Conservation (phyloP, 352 stramenopile genomes). For the Discostella stelligera region DNA sequence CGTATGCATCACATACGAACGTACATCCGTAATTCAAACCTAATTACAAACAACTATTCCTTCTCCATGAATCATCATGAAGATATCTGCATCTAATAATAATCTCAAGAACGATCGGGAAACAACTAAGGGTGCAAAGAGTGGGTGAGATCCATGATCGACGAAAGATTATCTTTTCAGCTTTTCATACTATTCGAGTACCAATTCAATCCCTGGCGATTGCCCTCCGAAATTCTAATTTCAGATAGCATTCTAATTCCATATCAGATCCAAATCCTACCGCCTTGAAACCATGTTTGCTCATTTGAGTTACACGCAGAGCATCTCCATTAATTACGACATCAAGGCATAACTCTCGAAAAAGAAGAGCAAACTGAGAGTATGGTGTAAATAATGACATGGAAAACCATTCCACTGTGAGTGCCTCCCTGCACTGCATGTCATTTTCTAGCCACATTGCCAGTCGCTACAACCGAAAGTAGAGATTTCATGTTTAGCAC, state of each 20-base stretch:
- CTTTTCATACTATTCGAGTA: too few relatives aligned
- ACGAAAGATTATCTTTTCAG: too few relatives aligned
- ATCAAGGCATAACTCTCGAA: constrained; percentile 57
- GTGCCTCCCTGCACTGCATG: constrained; percentile 34
- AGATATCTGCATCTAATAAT: too few relatives aligned
- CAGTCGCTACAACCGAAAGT: constrained; percentile 14
- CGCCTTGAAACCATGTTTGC: constrained; percentile 47
- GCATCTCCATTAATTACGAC: constrained; percentile 57
- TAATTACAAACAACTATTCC: too few relatives aligned
- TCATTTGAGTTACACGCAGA: constrained; percentile 57
- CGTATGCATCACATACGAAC: too few relatives aligned
- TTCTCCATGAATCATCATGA: too few relatives aligned
- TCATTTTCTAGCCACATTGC: constrained; percentile 42
- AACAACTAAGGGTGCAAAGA: too few relatives aligned
- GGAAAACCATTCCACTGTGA: constrained; percentile 60
- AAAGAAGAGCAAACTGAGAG: constrained; percentile 64
- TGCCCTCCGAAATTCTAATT: constrained; percentile 31
- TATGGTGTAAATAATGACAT: constrained; percentile 69
- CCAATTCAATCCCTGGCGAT: constrained; percentile 13
- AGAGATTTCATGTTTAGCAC: not conserved
- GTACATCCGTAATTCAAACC: too few relatives aligned
- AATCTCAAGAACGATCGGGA: too few relatives aligned
- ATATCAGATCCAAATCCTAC: constrained; percentile 70
- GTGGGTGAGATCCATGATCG: too few relatives aligned
- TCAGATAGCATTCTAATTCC: constrained; percentile 75